phyloP scores from a whole-genome alignment of 441 rosid genomes.

The Erodium moschatum region DNA sequence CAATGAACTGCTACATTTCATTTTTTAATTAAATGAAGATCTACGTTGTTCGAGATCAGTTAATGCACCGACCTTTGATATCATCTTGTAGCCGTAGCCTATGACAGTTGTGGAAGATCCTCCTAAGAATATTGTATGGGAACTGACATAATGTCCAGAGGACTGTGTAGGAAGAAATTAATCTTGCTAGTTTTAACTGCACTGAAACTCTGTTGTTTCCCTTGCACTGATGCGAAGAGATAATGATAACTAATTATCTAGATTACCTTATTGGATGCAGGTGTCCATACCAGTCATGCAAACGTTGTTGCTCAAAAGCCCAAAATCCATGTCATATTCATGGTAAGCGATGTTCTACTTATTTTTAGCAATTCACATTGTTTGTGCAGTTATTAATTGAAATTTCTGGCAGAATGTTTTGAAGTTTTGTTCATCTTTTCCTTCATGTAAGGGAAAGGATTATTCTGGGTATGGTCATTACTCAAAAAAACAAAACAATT shows the following conservation, averaged over 20 bases:
- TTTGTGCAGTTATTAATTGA: not conserved
- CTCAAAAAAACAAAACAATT: not conserved
- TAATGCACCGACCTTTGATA: no score
- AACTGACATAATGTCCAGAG: no score
- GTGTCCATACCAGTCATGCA: slow-evolving; percentile 90
- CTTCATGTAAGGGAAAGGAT: not conserved
- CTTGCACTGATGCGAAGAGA: no score
- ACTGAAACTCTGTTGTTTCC: no score
- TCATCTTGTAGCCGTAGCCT: no score
- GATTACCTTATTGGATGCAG: slow-evolving; percentile 33
- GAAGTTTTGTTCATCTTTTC: not conserved
- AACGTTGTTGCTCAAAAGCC: slow-evolving; percentile 84
- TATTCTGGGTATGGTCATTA: not conserved
- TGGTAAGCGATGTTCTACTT: slow-evolving; percentile 34
- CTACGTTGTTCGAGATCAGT: no score
- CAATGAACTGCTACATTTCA: no score
- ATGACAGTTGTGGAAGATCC: no score
- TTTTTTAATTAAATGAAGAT: no score
- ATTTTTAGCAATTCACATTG: not conserved
- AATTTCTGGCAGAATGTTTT: not conserved
- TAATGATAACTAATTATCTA: not conserved
- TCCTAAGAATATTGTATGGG: no score
- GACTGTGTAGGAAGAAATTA: no score
- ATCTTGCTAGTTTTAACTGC: no score
- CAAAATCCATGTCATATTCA: slow-evolving; percentile 90